Evolutionary conservation across 2,329 filamentous ascomycete genomes (phyloP).

Genomic region (Ophiostoma montium): DNA sequence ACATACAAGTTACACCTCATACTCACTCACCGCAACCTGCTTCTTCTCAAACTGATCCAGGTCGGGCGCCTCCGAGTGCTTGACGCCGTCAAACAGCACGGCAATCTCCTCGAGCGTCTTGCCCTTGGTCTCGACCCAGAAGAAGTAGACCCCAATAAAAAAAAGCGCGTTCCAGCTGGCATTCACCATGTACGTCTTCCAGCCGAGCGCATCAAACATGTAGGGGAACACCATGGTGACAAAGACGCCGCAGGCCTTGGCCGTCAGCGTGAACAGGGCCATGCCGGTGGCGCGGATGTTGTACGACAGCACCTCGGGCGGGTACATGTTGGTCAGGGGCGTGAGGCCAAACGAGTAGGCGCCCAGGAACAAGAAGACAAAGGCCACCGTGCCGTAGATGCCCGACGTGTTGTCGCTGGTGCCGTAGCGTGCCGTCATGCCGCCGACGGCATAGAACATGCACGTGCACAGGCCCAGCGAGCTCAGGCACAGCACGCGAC

Average conservation of each 20-base stretch:
- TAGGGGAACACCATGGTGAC: slow-evolving; percentile 15
- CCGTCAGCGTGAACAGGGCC: slow-evolving; percentile 12
- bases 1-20: neutral
- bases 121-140: slow-evolving; percentile 15
- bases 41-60: neutral
- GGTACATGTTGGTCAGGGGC: slow-evolving; percentile 14
- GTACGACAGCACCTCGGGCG: slow-evolving; percentile 14
- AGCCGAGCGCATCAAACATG: slow-evolving; percentile 13
- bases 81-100: neutral
- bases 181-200: slow-evolving; percentile 15
- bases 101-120: slow-evolving; percentile 23
- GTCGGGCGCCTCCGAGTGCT: slow-evolving; percentile 20
- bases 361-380: slow-evolving; percentile 15
- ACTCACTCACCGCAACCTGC: neutral
- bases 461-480: slow-evolving; percentile 15
- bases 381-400: slow-evolving; percentile 17
- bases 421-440: slow-evolving; percentile 28
- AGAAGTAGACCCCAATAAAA: slow-evolving; percentile 14
- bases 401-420: slow-evolving; percentile 9
- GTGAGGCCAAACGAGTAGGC: slow-evolving; percentile 15
- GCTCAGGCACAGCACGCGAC: slow-evolving; percentile 22
- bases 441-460: slow-evolving; percentile 18
- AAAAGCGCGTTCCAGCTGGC: slow-evolving; percentile 14
- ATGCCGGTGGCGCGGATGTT: slow-evolving; percentile 14
- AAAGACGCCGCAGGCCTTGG: slow-evolving; percentile 13